Base-by-base conservation (phyloP, 2,329 filamentous ascomycete species). In the Allantophomopsis lycopodina region DNA sequence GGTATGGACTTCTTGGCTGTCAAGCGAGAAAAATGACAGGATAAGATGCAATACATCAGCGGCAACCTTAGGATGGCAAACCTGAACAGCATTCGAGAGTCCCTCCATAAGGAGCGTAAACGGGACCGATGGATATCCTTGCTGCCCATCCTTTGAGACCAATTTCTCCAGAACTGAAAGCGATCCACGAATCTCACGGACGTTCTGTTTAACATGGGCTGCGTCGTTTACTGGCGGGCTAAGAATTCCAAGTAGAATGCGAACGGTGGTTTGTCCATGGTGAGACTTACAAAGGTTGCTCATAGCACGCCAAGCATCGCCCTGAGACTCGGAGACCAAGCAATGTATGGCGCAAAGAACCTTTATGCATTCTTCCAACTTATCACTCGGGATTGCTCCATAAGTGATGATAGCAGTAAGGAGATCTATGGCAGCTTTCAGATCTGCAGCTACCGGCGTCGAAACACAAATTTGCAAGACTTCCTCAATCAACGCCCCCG, bases 401-500 rank as follows among this genome's bases (percentile, higher is more conserved):
- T 82, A 85, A 0, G 78, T 85, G 40, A 84, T 76, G 41, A 85
- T 71, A 8, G 76, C 69, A 52, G 84, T 73, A 42, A 87, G 69
- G 37, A 86, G 70, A 37, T 67, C 63, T 48, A 85, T 79, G 49
- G 77, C 81, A 14, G 75, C 71, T 39, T 66, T 68, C 42, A 88
- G 65, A 50, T 88, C 82, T 20, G 71, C 67, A 37, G 75, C 65
- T 21, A 70, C 64, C 37, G 68, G 76, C 1, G 82, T 86, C 48
- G 69, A 73, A 55, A 76, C 70, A 57, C 80, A 85, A 35, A 87
- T 82, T 39, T 65, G 59, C 35, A 85, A 64, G 7, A 83, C 60
- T 11, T 68, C 68, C 41, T 73, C 67, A 41, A 88, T 71, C 39
- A 87, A 59, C 3, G 64, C 63, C 38, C 68, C 68, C 15, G 82